Evolutionary conservation across 1,284 basidiomycete genomes (phyloP), one percentile per base, ranked within the genome.

Genomic region (Caloboletus firmus): DNA sequence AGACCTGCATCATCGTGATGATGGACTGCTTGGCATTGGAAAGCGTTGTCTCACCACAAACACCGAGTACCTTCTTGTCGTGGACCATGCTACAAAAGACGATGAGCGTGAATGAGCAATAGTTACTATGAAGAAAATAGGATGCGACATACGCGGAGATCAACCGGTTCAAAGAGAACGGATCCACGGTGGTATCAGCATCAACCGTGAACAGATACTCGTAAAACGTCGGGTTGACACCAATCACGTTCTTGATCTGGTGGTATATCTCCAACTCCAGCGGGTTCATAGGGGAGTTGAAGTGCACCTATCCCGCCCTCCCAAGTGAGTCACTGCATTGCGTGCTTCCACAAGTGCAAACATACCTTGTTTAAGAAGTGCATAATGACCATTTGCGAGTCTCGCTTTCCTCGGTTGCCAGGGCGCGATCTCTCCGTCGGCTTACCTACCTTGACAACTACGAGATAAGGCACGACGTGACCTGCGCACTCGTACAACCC

Each of bases 1-100:
- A 97, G n/a, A 96, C 93, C 78, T 98, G 95, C 83, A 97, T 95
- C 96, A 98, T 98, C 12, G 96, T 98, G 59, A 96, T 91, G 69
- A 96, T 82, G 3, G 93, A 95, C 69, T 95, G 89, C 69, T 94
- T 93, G 22, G 93, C 85, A 65, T 98, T 97, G 26, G 92, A 80
- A 47, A 97, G 75, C 62, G 88, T 84, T 0, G 95, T 98, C 74
- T 98, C 95, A 63, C 95, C 95, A 64, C 95, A 98, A 59, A 95
- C 91, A 63, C 93, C 94, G 43, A 98, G 79, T 4, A 93, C 79
- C 67, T 95, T 95, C 82, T 95, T 95, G 77, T 98, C 92, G 68
- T 92, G 89, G 56, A 93, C 87, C 88, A 91, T 91, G 10, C 89
- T 91, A 49, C 2, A 59, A 31, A 57, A 15, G 11, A 45, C 5